A percentile compares a stretch with the other conserved stretches of the same genome.
These are phyloP conservation scores for Schizothecium vesticola DNA, from an alignment of 495 filamentous ascomycete genomes.

Conservation along the genomic window DNA sequence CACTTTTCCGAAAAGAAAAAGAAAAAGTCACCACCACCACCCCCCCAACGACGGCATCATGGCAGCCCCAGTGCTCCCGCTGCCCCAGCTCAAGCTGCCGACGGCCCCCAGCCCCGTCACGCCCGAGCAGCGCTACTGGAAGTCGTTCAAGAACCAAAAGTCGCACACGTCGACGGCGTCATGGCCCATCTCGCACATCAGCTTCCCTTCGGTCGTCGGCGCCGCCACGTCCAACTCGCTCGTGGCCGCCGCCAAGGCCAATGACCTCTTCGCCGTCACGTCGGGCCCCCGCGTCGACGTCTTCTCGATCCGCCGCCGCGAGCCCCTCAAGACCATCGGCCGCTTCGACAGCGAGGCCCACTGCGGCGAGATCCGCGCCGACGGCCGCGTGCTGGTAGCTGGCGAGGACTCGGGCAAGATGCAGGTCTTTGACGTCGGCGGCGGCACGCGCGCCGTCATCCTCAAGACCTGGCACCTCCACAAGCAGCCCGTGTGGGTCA, in stretches of 20 bases:
- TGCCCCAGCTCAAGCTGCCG: constrained; percentile 79
- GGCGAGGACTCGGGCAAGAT: constrained; percentile 87
- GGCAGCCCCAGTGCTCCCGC: constrained; percentile 80
- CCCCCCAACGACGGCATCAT: constrained; percentile 43
- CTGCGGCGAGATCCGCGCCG: constrained; percentile 76
- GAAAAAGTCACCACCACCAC: not conserved
- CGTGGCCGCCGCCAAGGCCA: constrained; percentile 38
- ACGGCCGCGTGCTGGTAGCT: constrained; percentile 82
- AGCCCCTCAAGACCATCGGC: constrained; percentile 84
- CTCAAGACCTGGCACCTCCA: constrained; percentile 95
- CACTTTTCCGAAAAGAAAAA: not conserved
- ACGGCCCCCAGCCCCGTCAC: constrained; percentile 65
- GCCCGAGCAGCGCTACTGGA: constrained; percentile 90
- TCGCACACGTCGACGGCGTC: constrained; percentile 80
- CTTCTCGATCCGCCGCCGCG: constrained; percentile 81
- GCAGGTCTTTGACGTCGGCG: constrained; percentile 84
- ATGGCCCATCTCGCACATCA: constrained; percentile 81
- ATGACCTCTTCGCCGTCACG: constrained; percentile 87
- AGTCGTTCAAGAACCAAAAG: constrained; percentile 81
- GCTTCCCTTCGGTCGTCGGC: constrained; percentile 51
- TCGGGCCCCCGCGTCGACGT: constrained; percentile 87
- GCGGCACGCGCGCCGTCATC: constrained; percentile 62
- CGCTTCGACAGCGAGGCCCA: constrained; percentile 86
- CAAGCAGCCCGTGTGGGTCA: constrained; percentile 90
- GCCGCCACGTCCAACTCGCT: constrained; percentile 43